Conservation (phyloP, 208 protist species). For the Leishmania aethiopica region DNA sequence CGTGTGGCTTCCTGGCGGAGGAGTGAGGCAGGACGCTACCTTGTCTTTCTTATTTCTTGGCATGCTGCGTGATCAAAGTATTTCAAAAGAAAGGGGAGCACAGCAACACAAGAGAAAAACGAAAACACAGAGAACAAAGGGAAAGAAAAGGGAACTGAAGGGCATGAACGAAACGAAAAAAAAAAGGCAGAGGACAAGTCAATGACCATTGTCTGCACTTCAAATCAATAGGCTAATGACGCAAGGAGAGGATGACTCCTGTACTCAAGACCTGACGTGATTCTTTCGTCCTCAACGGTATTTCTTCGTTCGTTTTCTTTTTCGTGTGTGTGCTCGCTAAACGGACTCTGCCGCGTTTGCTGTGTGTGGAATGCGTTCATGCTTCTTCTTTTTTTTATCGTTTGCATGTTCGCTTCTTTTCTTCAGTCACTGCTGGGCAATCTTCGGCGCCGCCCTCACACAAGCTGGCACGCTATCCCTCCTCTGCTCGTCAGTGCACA, state of each 20-base stretch:
- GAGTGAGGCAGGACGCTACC: background rate
- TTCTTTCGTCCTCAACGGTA: background rate
- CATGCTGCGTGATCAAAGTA: background rate
- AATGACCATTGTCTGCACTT: background rate
- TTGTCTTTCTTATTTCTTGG: background rate
- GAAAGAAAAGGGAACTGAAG: background rate
- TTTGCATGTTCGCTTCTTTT: background rate
- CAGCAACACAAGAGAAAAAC: slow-evolving; percentile 7
- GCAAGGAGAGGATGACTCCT: background rate
- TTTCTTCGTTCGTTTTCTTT: background rate
- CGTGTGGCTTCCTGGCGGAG: background rate
- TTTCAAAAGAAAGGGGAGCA: background rate
- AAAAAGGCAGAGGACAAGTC: background rate
- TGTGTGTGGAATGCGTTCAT: background rate
- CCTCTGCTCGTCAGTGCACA: background rate
- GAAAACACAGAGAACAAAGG: background rate
- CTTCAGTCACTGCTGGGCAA: background rate
- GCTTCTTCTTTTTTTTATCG: background rate
- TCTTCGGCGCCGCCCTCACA: background rate
- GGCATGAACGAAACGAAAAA: background rate
- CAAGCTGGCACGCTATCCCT: background rate
- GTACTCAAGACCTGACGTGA: background rate
- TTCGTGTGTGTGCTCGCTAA: background rate
- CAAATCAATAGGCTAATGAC: too few species aligned
- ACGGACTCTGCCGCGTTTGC: background rate